Percentiles rank a stretch among this genome's conserved stretches.
These are phyloP conservation scores for Phytophthora tentaculata DNA, from an alignment of 352 stramenopile species.

Conservation along the genomic window DNA sequence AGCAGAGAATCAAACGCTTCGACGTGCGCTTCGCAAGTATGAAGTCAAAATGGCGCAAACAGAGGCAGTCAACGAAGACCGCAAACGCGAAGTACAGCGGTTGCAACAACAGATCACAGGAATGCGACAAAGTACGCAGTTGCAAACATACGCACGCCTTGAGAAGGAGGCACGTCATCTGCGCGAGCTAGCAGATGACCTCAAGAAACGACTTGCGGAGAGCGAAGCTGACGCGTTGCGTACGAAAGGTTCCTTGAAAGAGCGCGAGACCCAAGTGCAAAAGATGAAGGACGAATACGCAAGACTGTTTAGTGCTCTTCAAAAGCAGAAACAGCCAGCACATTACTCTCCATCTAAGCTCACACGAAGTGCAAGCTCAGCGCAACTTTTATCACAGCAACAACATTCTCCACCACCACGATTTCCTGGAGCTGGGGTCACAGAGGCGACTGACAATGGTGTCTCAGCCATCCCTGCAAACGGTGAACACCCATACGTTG, in stretches of 20 bases:
- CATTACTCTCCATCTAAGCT: slow-evolving; percentile 34
- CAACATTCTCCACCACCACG: slow-evolving; percentile 2
- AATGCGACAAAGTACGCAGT: slow-evolving; percentile 55
- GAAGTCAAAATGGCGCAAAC: slow-evolving; percentile 54
- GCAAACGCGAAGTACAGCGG: slow-evolving; percentile 44
- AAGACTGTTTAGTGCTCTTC: slow-evolving; percentile 68
- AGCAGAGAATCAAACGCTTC: slow-evolving; percentile 59
- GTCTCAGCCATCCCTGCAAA: slow-evolving; percentile 25
- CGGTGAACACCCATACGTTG: slow-evolving; percentile 69
- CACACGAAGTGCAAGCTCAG: slow-evolving; percentile 20
- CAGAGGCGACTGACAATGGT: slow-evolving; percentile 8
- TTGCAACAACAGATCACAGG: slow-evolving; percentile 64
- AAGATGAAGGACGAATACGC: slow-evolving; percentile 81
- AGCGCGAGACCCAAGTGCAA: slow-evolving; percentile 53
- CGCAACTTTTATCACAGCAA: slow-evolving; percentile 22
- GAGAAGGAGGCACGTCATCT: slow-evolving; percentile 55
- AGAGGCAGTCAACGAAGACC: slow-evolving; percentile 49
- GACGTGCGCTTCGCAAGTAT: slow-evolving; percentile 59
- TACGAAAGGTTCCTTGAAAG: slow-evolving; percentile 54
- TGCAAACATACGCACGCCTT: slow-evolving; percentile 53
- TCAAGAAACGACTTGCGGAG: slow-evolving; percentile 37
- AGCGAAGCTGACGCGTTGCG: slow-evolving; percentile 61
- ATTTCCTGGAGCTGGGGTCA: slow-evolving; percentile 3
- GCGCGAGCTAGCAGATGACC: slow-evolving; percentile 37
- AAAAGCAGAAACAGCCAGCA: slow-evolving; percentile 60